Percentiles rank a stretch among this genome's conserved stretches.
Conservation (phyloP, 257 asterid genomes). For the Henckelia pumila region DNA sequence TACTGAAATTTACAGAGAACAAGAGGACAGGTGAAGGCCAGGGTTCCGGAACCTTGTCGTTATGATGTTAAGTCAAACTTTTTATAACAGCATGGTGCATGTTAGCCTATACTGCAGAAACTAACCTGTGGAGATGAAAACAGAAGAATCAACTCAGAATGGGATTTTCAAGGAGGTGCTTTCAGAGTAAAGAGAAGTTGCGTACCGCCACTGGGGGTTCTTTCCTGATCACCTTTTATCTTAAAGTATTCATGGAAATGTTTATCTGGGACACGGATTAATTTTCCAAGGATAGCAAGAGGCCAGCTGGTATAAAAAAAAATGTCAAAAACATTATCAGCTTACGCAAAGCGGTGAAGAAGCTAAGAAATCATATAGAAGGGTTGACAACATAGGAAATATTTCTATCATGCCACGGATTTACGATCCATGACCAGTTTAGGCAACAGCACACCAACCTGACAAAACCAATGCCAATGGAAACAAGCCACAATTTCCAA, state of each 20-base stretch:
- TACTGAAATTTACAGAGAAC: not conserved
- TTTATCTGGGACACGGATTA: conserved; percentile 51
- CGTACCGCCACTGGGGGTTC: conserved; percentile 25
- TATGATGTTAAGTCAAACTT: not conserved
- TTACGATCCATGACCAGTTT: not conserved
- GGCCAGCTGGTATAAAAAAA: conserved; percentile 50
- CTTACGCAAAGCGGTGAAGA: not conserved
- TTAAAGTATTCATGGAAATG: conserved; percentile 39
- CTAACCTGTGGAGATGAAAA: not conserved
- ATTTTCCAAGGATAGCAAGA: conserved; percentile 56
- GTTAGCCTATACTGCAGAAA: too few relatives aligned
- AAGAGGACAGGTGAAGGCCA: not conserved
- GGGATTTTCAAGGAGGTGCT: not conserved
- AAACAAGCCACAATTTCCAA: conserved; percentile 90
- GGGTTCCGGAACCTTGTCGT: not conserved
- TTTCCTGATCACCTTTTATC: conserved; percentile 13
- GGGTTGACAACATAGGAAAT: not conserved
- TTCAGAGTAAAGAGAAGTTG: not conserved
- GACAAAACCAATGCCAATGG: conserved; percentile 62
- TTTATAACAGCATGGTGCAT: not conserved
- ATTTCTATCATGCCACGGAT: not conserved
- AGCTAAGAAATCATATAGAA: conserved; percentile 7
- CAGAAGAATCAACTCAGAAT: not conserved
- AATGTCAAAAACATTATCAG: not conserved
- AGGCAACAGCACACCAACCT: conserved; percentile 42